Evolutionary conservation across 2,329 filamentous ascomycete species (phyloP).

Genomic region (Sporothrix brunneoviolacea): DNA sequence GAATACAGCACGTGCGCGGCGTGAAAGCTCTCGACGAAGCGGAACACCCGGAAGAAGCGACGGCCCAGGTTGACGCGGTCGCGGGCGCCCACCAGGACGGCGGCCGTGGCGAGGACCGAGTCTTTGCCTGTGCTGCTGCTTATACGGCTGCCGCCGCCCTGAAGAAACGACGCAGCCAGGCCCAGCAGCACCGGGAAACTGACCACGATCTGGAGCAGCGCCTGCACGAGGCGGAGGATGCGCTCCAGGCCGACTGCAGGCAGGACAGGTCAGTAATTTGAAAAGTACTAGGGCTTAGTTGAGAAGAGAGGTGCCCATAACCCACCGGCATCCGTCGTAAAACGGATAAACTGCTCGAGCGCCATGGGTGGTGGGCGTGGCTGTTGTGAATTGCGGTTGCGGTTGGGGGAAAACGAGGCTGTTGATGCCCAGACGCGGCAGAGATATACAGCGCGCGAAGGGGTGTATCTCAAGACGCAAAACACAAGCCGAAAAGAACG

Average conservation of each 20-base stretch:
- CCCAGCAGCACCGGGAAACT: conserved; percentile 37
- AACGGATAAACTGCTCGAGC: conserved; percentile 35
- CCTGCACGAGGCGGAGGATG: conserved; percentile 51
- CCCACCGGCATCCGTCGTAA: conserved; percentile 42
- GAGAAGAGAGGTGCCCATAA: no score
- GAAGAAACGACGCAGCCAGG: conserved; percentile 19
- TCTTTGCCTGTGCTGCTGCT: not conserved
- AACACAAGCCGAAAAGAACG: no score
- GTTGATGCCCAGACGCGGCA: no score
- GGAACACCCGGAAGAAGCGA: conserved; percentile 61
- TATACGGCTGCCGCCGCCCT: not conserved
- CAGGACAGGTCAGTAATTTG: not conserved
- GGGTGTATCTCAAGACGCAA: no score
- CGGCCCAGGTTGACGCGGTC: conserved; percentile 42
- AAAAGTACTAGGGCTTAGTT: not conserved
- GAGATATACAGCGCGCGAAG: no score
- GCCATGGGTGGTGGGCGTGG: conserved; percentile 1
- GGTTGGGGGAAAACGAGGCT: no score
- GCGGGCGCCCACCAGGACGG: conserved; percentile 27
- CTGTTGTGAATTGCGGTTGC: no score
- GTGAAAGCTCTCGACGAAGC: conserved; percentile 56
- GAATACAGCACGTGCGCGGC: conserved; percentile 39
- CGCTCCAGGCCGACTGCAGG: conserved; percentile 53
- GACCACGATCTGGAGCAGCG: conserved; percentile 41
- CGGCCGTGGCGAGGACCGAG: conserved; percentile 20